phyloP scores from a whole-genome alignment of 305 asterid genomes.

The Stenogyne calaminthoides region DNA sequence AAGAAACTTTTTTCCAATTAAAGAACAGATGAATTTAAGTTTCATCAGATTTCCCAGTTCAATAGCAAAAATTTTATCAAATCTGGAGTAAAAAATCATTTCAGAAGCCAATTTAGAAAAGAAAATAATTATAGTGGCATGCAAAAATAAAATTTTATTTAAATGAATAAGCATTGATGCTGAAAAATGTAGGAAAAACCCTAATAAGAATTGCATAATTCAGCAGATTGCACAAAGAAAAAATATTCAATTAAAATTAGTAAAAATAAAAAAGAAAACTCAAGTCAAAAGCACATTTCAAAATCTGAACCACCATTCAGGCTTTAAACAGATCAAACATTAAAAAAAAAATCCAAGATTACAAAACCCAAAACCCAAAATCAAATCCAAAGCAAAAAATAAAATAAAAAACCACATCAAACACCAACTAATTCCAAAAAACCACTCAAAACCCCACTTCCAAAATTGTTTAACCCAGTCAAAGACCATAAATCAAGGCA shows the following conservation, averaged over 20 bases:
- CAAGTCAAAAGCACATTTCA: conserved; percentile 26
- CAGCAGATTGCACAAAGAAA: conserved; percentile 25
- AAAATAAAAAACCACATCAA: background rate
- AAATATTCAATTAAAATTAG: conserved; percentile 1
- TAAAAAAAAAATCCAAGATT: conserved; percentile 12
- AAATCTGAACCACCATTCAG: conserved; percentile 12
- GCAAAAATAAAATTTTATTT: conserved; percentile 18
- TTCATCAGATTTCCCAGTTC: conserved; percentile 5
- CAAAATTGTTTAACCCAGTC: conserved; percentile 4
- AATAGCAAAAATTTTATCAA: conserved; percentile 6
- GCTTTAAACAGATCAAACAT: conserved; percentile 18
- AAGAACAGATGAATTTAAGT: conserved; percentile 8
- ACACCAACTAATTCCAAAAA: background rate
- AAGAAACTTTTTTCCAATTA: background rate
- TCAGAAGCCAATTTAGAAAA: background rate
- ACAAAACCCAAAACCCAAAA: background rate
- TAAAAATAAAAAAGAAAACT: background rate
- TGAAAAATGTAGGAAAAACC: background rate
- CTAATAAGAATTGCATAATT: conserved; percentile 19
- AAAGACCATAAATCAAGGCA: conserved; percentile 31
- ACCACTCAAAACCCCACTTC: conserved; percentile 26
- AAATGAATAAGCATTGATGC: background rate
- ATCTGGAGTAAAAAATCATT: conserved; percentile 22
- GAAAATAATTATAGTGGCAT: conserved; percentile 8
- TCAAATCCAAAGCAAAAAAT: background rate